Base-by-base conservation (phyloP, 2,329 filamentous ascomycete genomes). In the Dothiorella sarmentorum region DNA sequence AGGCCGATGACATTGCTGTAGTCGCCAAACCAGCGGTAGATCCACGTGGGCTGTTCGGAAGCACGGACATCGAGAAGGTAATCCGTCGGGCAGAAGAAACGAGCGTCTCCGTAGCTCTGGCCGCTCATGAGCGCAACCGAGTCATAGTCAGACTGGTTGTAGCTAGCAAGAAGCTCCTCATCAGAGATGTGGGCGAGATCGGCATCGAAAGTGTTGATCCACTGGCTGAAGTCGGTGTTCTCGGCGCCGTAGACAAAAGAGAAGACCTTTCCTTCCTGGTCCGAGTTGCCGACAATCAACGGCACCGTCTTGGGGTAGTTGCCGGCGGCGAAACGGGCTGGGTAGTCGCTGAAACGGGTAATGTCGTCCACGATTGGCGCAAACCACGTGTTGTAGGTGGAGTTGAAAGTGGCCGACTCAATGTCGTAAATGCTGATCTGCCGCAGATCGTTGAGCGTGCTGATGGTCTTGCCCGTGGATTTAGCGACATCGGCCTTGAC, bases 161-260 rank as follows among this genome's bases (percentile, higher is more conserved):
- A 76, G 9, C 71, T 68, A 1, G 56, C 63, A 26, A 72, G 59
- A 4, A 77, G 64, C 4, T 65, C 58, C 1, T 67, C 57, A 17
- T 73, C 69, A 4, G 73, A 70, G 10, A 77, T 71, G 35, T 75
- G 68, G 2, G 69, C 73, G 44, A 70, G 68, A 58, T 76, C 75
- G 9, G 75, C 74, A 29, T 76, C 68, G 47, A 77, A 77, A 1
- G 73, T 75, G 11, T 74, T 71, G 66, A 79, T 76, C 75, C 75
- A 78, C 0, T 71, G 69, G 61, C 71, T 72, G 61, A 73, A 74
- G 49, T 74, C 69, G 26, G 69, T 66, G 55, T 68, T 68, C 51
- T 66, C 63, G 22, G 40, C 60, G 4, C 62, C 61, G 17, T 69
- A 69, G 2, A 69, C 66, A 4, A 67, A 42, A n/a, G 61, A 60